Base-by-base conservation (phyloP, 2,329 filamentous ascomycete species). In the Fusarium odoratissimum region DNA sequence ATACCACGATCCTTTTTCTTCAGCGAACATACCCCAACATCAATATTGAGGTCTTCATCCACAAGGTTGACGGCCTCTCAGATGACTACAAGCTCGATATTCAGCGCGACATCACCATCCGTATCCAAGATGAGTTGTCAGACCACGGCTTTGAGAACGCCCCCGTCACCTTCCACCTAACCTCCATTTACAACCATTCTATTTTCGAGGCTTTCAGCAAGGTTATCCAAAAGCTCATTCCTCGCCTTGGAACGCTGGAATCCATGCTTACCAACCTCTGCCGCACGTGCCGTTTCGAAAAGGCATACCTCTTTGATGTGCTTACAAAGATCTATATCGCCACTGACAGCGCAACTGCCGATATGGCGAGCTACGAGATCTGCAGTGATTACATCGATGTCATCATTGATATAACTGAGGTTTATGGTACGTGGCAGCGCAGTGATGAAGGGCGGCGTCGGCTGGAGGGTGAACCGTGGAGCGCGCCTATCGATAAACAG, bases 321-420 rank as follows among this genome's bases (percentile, higher is more conserved):
- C 89, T 97, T 76, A 97, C 94, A 83, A 99, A 99, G 85, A 97
- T 99, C 71, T 99, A 99, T 84, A 97, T 99, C 76, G 96, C 96
- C 2, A 98, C 95, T 9, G 96, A 99, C 81, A 96, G 92, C 35
- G 92, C 93, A 42, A 95, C 95, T 1, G 94, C 95, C 37, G 95
- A 98, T 79, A 96, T 98, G 88, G 93, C 93, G 45, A 95, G 93
- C 80, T 99, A 99, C 82, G 96, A 98, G 84, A 97, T 98, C 79
- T 99, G 96, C 84, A 97, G 94, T 55, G 96, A 99, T 80, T 98
- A 97, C 80, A 98, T 99, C 76, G 96, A 99, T 81, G 95, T 98
- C 68, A 97, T 99, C 70, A 95, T 98, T 65, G 96, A 99, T 80
- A 93, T 98, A 60, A 96, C 94, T 33, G 95, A 98, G 80, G 92